A percentile compares a stretch with the other conserved stretches of the same genome.
phyloP scores from a whole-genome alignment of 805 yeast genomes.

The Candida stauntonica region DNA sequence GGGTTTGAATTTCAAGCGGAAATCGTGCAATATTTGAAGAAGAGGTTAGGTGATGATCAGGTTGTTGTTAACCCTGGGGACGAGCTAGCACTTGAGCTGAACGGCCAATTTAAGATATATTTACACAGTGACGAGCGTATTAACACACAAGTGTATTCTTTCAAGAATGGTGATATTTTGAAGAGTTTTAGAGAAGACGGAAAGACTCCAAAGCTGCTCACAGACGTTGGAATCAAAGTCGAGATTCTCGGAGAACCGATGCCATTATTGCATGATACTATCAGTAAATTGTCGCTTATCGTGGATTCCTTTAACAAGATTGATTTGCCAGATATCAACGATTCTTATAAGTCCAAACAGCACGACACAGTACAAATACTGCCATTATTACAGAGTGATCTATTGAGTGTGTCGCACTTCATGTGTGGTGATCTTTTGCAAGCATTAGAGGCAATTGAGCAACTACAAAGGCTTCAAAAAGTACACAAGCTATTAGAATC shows the following conservation, averaged over 20 bases:
- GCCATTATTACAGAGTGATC: constrained; percentile 8
- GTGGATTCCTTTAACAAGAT: constrained; percentile 2
- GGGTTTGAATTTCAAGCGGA: constrained; percentile 19
- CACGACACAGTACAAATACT: constrained; percentile 12
- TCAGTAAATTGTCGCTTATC: background rate
- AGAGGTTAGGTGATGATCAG: constrained; percentile 5
- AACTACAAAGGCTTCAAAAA: constrained; percentile 2
- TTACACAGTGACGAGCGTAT: constrained; percentile 19
- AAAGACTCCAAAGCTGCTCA: background rate
- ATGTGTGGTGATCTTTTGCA: constrained; percentile 8
- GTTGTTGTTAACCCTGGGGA: constrained; percentile 18
- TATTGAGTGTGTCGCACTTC: constrained; percentile 3
- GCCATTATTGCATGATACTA: constrained; percentile 3
- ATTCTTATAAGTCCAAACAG: constrained; percentile 5
- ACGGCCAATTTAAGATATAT: constrained; percentile 9
- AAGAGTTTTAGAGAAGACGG: background rate
- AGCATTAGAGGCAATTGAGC: constrained; percentile 1
- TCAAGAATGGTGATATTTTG: constrained; percentile 1
- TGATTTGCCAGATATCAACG: constrained; percentile 7
- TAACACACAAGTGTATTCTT: constrained; percentile 1
- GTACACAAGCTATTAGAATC: constrained; percentile 1
- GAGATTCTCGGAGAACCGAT: constrained; percentile 3
- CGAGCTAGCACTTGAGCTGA: constrained; percentile 16
- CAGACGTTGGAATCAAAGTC: constrained; percentile 16
- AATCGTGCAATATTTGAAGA: constrained; percentile 5